phyloP scores from a whole-genome alignment of 2,329 filamentous ascomycete species.

The Cladosporium sp. region DNA sequence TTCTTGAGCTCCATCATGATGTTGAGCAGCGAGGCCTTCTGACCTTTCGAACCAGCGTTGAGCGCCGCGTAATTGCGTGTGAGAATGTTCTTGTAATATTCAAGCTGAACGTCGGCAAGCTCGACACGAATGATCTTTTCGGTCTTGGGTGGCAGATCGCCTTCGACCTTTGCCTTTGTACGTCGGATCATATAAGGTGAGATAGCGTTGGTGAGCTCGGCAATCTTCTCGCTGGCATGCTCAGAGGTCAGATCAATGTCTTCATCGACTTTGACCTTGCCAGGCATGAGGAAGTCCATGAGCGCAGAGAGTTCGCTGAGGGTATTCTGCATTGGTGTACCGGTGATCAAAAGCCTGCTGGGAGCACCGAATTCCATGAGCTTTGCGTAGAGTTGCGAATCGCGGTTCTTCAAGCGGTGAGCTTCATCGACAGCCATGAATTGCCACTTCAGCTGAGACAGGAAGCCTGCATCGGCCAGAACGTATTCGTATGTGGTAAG shows the following conservation, averaged over 20 bases:
- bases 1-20: constrained; percentile 99
- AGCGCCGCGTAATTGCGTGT: constrained; percentile 94
- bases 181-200: constrained; percentile 92
- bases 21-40: constrained; percentile 93
- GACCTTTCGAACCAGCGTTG: constrained; percentile 83
- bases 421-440: constrained; percentile 95
- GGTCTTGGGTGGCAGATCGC: constrained; percentile 91
- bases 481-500: constrained; percentile 98
- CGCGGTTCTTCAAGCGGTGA: constrained; percentile 92
- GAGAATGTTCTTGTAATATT: constrained; percentile 98
- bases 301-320: constrained; percentile 87
- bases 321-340: constrained; percentile 96
- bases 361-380: constrained; percentile 84
- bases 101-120: constrained; percentile 90
- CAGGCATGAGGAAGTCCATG: constrained; percentile 97
- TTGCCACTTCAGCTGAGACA: constrained; percentile 94
- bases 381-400: constrained; percentile 87
- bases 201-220: constrained; percentile 80
- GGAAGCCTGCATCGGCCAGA: constrained; percentile 76
- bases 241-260: constrained; percentile 79
- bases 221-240: constrained; percentile 82
- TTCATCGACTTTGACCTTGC: constrained; percentile 84
- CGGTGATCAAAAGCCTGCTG: constrained; percentile 89
- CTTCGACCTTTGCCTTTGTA: constrained; percentile 96
- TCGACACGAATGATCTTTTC: constrained; percentile 99